A percentile compares a stretch with the other conserved stretches of the same genome.
phyloP scores from a whole-genome alignment of 257 asterid genomes.

The Solanum pinnatisectum region DNA sequence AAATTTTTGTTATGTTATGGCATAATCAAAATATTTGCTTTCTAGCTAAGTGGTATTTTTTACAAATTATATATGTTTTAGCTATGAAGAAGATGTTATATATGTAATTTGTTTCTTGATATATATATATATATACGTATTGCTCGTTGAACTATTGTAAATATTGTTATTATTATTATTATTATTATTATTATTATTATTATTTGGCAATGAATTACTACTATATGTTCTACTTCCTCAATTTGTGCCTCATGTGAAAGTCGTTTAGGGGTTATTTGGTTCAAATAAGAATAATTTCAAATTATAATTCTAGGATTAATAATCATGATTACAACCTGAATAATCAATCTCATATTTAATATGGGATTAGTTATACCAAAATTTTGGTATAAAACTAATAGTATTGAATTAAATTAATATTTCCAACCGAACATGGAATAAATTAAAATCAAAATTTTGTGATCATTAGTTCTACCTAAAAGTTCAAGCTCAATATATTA shows the following conservation, averaged over 20 bases:
- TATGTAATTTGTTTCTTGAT: not conserved
- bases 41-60: not conserved
- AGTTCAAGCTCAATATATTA: not conserved
- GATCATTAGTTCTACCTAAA: not conserved
- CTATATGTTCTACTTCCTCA: not conserved
- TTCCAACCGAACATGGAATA: not conserved
- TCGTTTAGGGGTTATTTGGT: not conserved
- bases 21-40: not conserved
- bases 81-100: not conserved
- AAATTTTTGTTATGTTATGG: not conserved
- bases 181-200: too few species aligned
- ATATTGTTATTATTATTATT: too few species aligned
- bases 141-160: not conserved
- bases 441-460: not conserved
- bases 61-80: not conserved
- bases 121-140: not conserved
- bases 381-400: not conserved
- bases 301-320: not conserved
- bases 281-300: not conserved
- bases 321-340: not conserved
- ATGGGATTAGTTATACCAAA: not conserved
- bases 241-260: not conserved
- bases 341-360: not conserved
- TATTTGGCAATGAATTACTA: not conserved
- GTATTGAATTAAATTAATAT: not conserved